phyloP scores from a whole-genome alignment of 352 stramenopile genomes.

The Aphanomyces euteiches region DNA sequence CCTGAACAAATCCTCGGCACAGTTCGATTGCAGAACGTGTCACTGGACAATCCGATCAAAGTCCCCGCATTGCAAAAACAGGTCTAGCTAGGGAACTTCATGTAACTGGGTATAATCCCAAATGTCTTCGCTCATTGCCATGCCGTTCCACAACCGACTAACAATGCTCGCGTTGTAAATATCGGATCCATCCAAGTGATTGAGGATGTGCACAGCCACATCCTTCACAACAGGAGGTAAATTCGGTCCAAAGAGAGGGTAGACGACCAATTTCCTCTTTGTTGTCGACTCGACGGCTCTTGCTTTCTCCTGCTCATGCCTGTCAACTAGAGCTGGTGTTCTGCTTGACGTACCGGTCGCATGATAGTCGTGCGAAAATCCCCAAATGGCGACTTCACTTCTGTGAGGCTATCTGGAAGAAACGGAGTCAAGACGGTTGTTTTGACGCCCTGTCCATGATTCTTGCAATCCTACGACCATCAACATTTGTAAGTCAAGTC shows the following conservation, averaged over 20 bases:
- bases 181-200: constrained; percentile 67
- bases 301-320: neutral
- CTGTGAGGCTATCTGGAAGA: constrained; percentile 23
- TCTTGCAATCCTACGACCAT: constrained; percentile 64
- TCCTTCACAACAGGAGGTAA: constrained; percentile 57
- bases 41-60: constrained; percentile 67
- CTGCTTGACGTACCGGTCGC: neutral
- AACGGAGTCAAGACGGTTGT: neutral
- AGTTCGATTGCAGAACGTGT: constrained; percentile 78
- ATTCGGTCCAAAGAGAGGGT: constrained; percentile 64
- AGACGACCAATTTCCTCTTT: constrained; percentile 39
- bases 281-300: neutral
- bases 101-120: constrained; percentile 78
- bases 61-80: constrained; percentile 39
- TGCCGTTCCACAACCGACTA: constrained; percentile 73
- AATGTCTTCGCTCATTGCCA: constrained; percentile 62
- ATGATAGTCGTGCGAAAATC: constrained; percentile 6
- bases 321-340: too few species aligned
- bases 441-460: constrained; percentile 46
- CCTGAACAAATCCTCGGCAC: constrained; percentile 75
- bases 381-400: constrained; percentile 41
- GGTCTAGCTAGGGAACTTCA: neutral
- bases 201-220: constrained; percentile 60
- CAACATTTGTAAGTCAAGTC: constrained; percentile 4
- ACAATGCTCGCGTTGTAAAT: constrained; percentile 85